Percentiles rank a stretch among this genome's conserved stretches.
phyloP scores from a whole-genome alignment of 768 basidiomycete genomes.

The Tricholoma matsutake region DNA sequence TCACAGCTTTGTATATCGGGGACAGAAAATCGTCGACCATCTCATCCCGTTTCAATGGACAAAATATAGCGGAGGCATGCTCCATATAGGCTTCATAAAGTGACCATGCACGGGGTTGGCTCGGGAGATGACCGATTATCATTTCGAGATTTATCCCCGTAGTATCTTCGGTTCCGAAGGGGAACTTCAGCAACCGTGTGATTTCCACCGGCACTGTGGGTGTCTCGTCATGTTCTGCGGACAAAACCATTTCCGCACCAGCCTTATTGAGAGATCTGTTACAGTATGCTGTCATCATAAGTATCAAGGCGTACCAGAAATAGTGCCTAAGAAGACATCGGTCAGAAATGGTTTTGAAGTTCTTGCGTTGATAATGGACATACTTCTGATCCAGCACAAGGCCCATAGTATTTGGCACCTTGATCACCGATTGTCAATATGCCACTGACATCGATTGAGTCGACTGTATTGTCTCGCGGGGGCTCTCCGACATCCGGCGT shows the following conservation, averaged over 20 bases:
- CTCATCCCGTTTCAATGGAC: constrained; percentile 64
- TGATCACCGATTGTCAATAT: constrained; percentile 69
- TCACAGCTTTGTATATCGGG: constrained; percentile 59
- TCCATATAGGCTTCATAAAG: constrained; percentile 70
- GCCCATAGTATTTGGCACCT: constrained; percentile 74
- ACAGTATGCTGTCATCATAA: neutral
- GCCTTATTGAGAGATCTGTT: constrained; percentile 32
- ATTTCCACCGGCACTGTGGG: constrained; percentile 43
- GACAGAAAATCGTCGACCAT: constrained; percentile 64
- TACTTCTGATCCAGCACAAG: constrained; percentile 72
- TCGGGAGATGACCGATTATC: constrained; percentile 48
- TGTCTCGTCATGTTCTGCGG: constrained; percentile 35
- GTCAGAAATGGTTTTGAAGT: neutral
- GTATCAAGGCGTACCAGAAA: constrained; percentile 43
- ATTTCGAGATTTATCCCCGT: constrained; percentile 38
- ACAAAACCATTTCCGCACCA: constrained; percentile 43
- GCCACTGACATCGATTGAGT: constrained; percentile 57
- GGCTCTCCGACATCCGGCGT: constrained; percentile 28
- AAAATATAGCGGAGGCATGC: constrained; percentile 60
- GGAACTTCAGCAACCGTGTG: constrained; percentile 43
- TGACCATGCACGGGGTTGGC: constrained; percentile 57
- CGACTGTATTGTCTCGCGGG: constrained; percentile 16
- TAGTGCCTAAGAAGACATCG: constrained; percentile 36
- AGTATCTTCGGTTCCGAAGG: constrained; percentile 43
- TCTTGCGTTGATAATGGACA: neutral